Base-by-base conservation (phyloP, 805 yeast genomes). In the Candida quercuum region DNA sequence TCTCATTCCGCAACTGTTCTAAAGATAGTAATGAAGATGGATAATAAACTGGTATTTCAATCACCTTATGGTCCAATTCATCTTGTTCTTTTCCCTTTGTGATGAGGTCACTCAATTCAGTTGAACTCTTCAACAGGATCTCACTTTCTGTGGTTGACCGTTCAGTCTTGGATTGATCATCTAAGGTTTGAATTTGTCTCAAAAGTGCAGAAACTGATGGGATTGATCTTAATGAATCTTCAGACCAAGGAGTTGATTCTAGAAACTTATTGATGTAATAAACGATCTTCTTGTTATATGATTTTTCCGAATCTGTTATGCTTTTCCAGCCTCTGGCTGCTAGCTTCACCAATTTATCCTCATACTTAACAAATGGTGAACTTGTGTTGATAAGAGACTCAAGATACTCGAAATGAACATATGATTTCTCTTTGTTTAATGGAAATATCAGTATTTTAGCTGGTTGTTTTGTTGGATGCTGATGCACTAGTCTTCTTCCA, bases 231-330 rank as follows among this genome's bases (percentile, higher is more conserved):
- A 89, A 64, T 32, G 87, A 74, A 50, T 76, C 73, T 53, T 89
- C 98, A 46, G 81, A 78, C 75, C 91, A 89, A 3, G 91, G 86
- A 6, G 85, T 76, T 17, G 76, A 67, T 36, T 74, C 72, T 47
- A 88, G 57, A 28, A 82, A 66, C 38, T 56, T 58, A 30, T 74
- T 69, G 13, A 81, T 72, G 43, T 66, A 64, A 3, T 53, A 35
- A 3, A 83, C 87, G 32, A 88, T 71, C 37, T 66, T 69, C 45
- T 71, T 64, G 57, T 86, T 86, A 50, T 81, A 60, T 9, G 64
- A 53, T 27, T 66, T 61, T 2, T 78, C 68, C 1, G 94, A 81
- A 1, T 59, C 54, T 31, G 65, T 69, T 54, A 89, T 57, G 36
- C 71, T 74, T 25, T 56, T 54, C 96, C 96, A 89, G 4, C 75